Percentiles rank a stretch among this genome's conserved stretches.
phyloP scores from a whole-genome alignment of 2,329 filamentous ascomycete genomes.

The Pseudocercospora fijiensis region DNA sequence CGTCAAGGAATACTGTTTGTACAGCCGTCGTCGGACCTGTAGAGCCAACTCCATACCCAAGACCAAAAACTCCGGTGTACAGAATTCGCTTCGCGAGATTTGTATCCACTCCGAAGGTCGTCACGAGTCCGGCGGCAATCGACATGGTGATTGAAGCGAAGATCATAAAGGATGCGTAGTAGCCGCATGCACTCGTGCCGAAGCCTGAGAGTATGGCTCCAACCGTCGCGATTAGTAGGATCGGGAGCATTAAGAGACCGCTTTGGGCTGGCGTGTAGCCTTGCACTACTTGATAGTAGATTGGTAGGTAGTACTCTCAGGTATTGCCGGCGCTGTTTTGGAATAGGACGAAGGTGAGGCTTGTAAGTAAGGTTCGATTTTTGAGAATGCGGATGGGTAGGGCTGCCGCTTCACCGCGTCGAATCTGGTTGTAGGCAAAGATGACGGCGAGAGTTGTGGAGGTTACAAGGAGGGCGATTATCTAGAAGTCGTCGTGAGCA shows the following conservation, averaged over 20 bases:
- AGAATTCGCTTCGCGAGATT: not conserved
- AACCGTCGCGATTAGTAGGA: not conserved
- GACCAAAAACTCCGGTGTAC: not conserved
- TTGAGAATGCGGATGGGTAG: not conserved
- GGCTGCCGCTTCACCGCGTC: not conserved
- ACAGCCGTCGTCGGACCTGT: not conserved
- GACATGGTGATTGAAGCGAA: not conserved
- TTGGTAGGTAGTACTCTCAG: not conserved
- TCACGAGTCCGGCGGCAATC: not conserved
- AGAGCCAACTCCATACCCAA: not conserved
- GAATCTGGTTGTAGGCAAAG: not conserved
- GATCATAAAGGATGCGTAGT: not conserved
- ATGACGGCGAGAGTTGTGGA: not conserved
- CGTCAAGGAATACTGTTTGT: not conserved
- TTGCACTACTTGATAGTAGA: not conserved
- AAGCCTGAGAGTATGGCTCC: not conserved
- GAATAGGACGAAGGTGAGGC: not conserved
- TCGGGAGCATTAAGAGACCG: not conserved
- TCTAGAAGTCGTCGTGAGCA: not conserved
- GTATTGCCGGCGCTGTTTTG: not conserved
- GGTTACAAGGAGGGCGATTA: not conserved
- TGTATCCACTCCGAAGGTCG: not conserved
- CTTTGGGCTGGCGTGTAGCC: not conserved
- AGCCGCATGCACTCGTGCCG: not conserved
- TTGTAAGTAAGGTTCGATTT: not conserved